These are phyloP conservation scores for Typha latifolia DNA, from an alignment of 176 grass and related monocot species.

Conservation along the genomic window DNA sequence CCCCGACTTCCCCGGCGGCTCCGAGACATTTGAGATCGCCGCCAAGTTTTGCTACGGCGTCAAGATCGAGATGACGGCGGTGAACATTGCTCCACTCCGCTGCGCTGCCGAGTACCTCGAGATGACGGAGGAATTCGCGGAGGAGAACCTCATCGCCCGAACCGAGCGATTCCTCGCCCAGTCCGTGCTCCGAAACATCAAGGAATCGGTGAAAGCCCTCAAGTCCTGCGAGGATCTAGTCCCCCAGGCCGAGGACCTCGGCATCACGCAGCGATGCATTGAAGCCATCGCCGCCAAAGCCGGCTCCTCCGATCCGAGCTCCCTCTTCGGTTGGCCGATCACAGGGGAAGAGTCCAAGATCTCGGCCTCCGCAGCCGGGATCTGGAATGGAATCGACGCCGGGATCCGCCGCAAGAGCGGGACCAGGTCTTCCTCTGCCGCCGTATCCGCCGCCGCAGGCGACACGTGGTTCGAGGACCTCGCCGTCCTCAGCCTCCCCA, in stretches of 20 bases:
- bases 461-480: constrained; percentile 82
- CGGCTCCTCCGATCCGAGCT: constrained; percentile 48
- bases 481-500: constrained; percentile 47
- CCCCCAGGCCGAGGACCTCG: constrained; percentile 61
- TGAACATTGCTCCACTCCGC: constrained; percentile 53
- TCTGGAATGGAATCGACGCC: constrained; percentile 8
- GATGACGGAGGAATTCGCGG: constrained; percentile 77
- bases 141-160: constrained; percentile 75
- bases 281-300: constrained; percentile 65
- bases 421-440: not conserved
- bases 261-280: constrained; percentile 56
- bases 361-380: not conserved
- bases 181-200: constrained; percentile 52
- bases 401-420: constrained; percentile 10
- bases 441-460: not conserved
- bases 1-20: constrained; percentile 66
- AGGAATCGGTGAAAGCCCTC: constrained; percentile 66
- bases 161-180: constrained; percentile 64
- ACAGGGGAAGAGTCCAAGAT: constrained; percentile 17
- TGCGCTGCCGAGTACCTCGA: constrained; percentile 82
- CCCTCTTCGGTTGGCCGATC: constrained; percentile 85
- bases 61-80: constrained; percentile 77
- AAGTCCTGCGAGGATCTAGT: constrained; percentile 75
- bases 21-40: constrained; percentile 70
- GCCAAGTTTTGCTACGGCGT: constrained; percentile 99